Evolutionary conservation across 768 basidiomycete species (phyloP), one percentile per base, ranked within the genome.

Genomic region (Leccinum disarticulatum): DNA sequence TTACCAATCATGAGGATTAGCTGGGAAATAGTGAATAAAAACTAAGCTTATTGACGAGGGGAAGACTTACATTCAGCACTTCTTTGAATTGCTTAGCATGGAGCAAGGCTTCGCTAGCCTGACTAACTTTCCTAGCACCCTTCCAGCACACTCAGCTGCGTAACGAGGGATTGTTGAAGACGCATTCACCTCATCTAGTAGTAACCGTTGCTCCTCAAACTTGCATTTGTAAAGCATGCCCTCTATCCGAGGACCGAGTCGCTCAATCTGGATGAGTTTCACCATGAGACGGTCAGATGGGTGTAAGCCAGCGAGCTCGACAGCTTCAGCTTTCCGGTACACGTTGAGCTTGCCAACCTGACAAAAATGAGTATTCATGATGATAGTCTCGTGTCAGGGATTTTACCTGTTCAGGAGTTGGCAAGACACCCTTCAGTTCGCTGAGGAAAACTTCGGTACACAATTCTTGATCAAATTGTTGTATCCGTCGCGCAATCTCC

Each of bases 211-310:
- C 69, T 98, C 95, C 8, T 93, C 90, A 68, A 97, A 98, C 47
- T 85, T 84, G 59, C 86, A 85, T 67, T 88, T 89, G 71, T 95
- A 98, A 35, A 97, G 79, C 97, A 99, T 98, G n/a, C 93, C 88
- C 68, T 96, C 87, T 60, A 98, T 88, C 10, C 97, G 86, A 50
- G 93, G 90, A 10, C 81, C 83, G 10, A 99, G 79, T 36, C 93
- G 88, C 47, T 96, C 86, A 28, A 98, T 95, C 72, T 97, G 93
- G 67, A 98, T 97, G 38, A 98, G 80, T 62, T 95, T 91, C 27
- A 99, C 94, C 92, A 99, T 95, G 51, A 99, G 83, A 33, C 97
- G 87, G 76, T 99, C 97, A 17, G 97, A 90, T 19, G 90, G 87
- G 74, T 98, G 95, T n/a, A 99, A 79, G 31, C 84, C 85, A 46